A percentile compares a stretch with the other conserved stretches of the same genome.
These are phyloP conservation scores for Butyriboletus loyo DNA, from an alignment of 768 basidiomycete species.

Conservation along the genomic window DNA sequence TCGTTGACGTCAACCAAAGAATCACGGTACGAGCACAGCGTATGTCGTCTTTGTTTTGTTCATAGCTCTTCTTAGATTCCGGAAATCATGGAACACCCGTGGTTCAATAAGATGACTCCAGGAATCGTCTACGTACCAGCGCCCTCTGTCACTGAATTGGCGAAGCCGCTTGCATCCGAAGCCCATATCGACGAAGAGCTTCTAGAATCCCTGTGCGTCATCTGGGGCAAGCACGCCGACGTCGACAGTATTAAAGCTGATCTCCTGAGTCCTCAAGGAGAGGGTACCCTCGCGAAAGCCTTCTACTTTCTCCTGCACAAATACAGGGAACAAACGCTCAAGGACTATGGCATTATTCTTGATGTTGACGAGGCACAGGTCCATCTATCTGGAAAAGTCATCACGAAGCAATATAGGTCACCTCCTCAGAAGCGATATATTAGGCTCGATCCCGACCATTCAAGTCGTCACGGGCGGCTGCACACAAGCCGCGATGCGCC, in stretches of 20 bases:
- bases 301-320: slow-evolving; percentile 82
- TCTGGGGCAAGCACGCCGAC: slow-evolving; percentile 79
- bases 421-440: slow-evolving; percentile 35
- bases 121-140: slow-evolving; percentile 48
- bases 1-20: slow-evolving; percentile 74
- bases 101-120: slow-evolving; percentile 57
- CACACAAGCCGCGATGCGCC: slow-evolving; percentile 27
- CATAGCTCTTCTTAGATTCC: slow-evolving; percentile 57
- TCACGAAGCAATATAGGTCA: slow-evolving; percentile 42
- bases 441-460: slow-evolving; percentile 12
- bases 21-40: slow-evolving; percentile 60
- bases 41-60: not conserved
- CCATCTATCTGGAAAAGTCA: slow-evolving; percentile 24
- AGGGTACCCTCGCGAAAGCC: slow-evolving; percentile 77
- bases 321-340: slow-evolving; percentile 65
- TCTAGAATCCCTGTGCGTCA: slow-evolving; percentile 72
- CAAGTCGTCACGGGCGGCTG: slow-evolving; percentile 13
- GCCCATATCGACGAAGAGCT: slow-evolving; percentile 74
- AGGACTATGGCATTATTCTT: slow-evolving; percentile 50
- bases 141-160: slow-evolving; percentile 66
- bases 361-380: slow-evolving; percentile 26
- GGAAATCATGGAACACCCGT: slow-evolving; percentile 83
- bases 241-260: slow-evolving; percentile 56
- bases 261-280: slow-evolving; percentile 64
- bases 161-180: slow-evolving; percentile 64